Conservation (phyloP, 2,329 filamentous ascomycete species). For the Diaporthe batatas region DNA sequence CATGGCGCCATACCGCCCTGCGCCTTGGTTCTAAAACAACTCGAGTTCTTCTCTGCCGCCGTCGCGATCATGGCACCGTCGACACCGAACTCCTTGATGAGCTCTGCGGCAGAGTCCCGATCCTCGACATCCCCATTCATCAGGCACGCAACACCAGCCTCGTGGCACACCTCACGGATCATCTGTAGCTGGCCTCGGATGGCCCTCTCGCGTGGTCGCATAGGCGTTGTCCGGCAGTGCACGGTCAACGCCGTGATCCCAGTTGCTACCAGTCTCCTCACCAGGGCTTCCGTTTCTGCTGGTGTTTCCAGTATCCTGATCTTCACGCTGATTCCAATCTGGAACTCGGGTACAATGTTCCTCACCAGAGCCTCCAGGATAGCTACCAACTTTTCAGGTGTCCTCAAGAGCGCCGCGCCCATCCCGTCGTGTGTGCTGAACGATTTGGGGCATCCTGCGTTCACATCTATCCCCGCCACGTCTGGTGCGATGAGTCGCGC, state of each 20-base stretch:
- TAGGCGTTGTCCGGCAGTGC: conserved; percentile 95
- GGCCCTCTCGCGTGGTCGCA: conserved; percentile 90
- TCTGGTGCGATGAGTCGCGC: conserved; percentile 87
- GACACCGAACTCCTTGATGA: conserved; percentile 84
- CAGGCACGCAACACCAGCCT: conserved; percentile 89
- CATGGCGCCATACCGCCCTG: conserved; percentile 81
- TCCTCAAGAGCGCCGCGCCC: conserved; percentile 90
- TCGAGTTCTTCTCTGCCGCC: conserved; percentile 90
- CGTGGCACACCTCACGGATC: conserved; percentile 83
- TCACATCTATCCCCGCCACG: conserved; percentile 95
- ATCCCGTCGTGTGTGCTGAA: conserved; percentile 95
- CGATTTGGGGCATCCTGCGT: conserved; percentile 97
- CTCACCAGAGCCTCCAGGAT: conserved; percentile 82
- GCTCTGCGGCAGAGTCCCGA: conserved; percentile 76
- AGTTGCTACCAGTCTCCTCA: conserved; percentile 82
- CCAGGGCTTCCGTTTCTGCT: conserved; percentile 81
- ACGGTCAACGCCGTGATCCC: conserved; percentile 94
- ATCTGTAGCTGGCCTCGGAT: conserved; percentile 89
- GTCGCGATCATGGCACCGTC: conserved; percentile 99
- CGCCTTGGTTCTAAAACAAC: conserved; percentile 79
- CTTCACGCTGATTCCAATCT: conserved; percentile 97
- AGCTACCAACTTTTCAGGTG: conserved; percentile 83
- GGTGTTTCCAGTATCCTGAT: conserved; percentile 87
- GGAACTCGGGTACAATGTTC: conserved; percentile 80
- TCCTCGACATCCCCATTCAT: conserved; percentile 94